Conservation (phyloP, 352 stramenopile genomes). For the Globisporangium orthogonon region DNA sequence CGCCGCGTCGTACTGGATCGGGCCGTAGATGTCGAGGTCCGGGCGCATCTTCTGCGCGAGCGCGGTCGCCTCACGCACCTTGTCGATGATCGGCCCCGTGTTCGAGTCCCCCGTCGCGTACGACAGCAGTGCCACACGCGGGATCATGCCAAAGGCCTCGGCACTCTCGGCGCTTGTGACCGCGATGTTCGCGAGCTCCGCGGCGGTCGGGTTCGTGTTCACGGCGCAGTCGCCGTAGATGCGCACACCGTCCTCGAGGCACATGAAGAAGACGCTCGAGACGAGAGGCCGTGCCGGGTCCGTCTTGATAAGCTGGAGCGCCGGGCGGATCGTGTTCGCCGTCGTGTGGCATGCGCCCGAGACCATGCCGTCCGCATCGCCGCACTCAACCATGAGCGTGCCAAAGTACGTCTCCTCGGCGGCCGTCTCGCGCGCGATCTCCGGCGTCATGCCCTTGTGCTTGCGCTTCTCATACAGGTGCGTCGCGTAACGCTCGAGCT, state of each 20-base stretch:
- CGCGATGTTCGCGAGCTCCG: constrained; percentile 77
- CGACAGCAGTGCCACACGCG: constrained; percentile 76
- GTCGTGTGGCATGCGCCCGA: constrained; percentile 80
- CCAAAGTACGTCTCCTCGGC: constrained; percentile 79
- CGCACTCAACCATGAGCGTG: constrained; percentile 82
- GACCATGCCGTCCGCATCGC: constrained; percentile 82
- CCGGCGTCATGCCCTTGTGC: constrained; percentile 69
- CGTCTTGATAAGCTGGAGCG: constrained; percentile 87
- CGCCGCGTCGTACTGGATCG: constrained; percentile 85
- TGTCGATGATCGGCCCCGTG: constrained; percentile 77
- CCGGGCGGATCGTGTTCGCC: constrained; percentile 84
- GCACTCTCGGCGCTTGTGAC: constrained; percentile 71
- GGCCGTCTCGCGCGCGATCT: constrained; percentile 46
- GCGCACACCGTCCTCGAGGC: constrained; percentile 66
- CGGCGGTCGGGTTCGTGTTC: constrained; percentile 70
- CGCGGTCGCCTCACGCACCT: constrained; percentile 71
- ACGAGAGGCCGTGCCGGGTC: constrained; percentile 53
- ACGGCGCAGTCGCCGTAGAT: constrained; percentile 86
- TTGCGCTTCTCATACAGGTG: constrained; percentile 73
- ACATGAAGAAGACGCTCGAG: constrained; percentile 88
- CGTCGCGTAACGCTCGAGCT: constrained; percentile 54
- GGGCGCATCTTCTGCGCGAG: constrained; percentile 60
- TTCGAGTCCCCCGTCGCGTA: constrained; percentile 83
- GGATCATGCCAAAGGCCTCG: constrained; percentile 71
- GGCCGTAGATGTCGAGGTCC: constrained; percentile 78